Percentiles rank a stretch among this genome's conserved stretches.
phyloP scores from a whole-genome alignment of 2,329 filamentous ascomycete species.

The Metarhizium brunneum region DNA sequence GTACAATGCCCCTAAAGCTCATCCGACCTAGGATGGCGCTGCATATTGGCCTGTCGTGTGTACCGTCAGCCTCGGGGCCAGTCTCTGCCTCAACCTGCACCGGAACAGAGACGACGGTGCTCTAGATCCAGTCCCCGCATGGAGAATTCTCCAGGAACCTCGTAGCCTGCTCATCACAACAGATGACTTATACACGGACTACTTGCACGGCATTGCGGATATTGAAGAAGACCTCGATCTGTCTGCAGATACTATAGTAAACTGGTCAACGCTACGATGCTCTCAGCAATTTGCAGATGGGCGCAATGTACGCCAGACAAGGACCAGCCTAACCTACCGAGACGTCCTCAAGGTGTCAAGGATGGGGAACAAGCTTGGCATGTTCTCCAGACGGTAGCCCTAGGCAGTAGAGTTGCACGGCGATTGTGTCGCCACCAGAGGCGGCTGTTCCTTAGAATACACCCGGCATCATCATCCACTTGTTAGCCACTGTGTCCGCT shows the following conservation, averaged over 20 bases:
- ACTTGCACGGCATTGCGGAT: constrained; percentile 67
- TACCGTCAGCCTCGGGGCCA: constrained; percentile 76
- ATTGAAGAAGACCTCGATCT: constrained; percentile 58
- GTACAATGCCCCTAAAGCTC: constrained; percentile 17
- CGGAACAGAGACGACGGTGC: constrained; percentile 52
- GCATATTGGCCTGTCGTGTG: constrained; percentile 85
- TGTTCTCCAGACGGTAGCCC: constrained; percentile 26
- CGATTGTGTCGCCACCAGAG: constrained; percentile 12
- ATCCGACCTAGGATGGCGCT: constrained; percentile 54
- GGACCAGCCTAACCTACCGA: constrained; percentile 70
- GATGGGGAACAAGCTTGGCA: constrained; percentile 57
- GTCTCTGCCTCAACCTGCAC: constrained; percentile 70
- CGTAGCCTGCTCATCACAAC: constrained; percentile 71
- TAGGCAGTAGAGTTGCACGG: background rate
- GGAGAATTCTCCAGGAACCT: constrained; percentile 70
- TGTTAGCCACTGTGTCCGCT: constrained; percentile 45
- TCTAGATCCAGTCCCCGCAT: constrained; percentile 39
- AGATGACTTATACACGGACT: constrained; percentile 56
- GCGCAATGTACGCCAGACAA: constrained; percentile 45
- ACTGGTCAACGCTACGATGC: constrained; percentile 59
- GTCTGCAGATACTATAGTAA: constrained; percentile 51
- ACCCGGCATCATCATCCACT: constrained; percentile 70
- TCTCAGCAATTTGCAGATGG: constrained; percentile 37
- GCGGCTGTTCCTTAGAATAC: constrained; percentile 38
- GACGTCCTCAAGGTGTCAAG: constrained; percentile 80